Percentiles rank a stretch among this genome's conserved stretches.
Conservation (phyloP, 192 early-diverging fungal species). For the Podila minutissima region DNA sequence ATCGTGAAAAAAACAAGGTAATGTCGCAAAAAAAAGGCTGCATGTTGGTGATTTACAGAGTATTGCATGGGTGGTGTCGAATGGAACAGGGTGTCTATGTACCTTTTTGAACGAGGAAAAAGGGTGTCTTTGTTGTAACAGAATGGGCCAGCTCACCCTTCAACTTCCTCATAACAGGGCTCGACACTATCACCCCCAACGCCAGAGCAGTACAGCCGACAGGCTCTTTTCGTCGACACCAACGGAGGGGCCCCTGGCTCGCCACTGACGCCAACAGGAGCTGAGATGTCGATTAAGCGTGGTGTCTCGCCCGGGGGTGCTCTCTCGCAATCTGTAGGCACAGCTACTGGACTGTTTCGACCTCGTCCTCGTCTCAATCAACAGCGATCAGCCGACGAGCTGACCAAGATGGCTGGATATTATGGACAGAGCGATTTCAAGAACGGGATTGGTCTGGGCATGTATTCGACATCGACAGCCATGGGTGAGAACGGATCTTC, state of each 20-base stretch:
- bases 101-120: no score
- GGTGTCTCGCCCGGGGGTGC: slow-evolving; percentile 8
- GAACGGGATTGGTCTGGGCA: not conserved
- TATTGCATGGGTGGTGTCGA: no score
- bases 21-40: not conserved
- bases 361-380: slow-evolving; percentile 22
- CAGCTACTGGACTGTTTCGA: slow-evolving; percentile 10
- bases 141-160: not conserved
- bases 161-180: not conserved
- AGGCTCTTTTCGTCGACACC: not conserved
- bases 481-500: not conserved
- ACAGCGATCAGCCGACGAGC: slow-evolving; percentile 37
- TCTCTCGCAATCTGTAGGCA: slow-evolving; percentile 13
- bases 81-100: no score
- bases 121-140: no score
- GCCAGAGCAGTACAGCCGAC: not conserved
- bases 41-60: not conserved
- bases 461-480: not conserved
- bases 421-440: not conserved
- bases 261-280: not conserved
- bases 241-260: not conserved
- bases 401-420: slow-evolving; percentile 8
- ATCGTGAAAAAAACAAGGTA: slow-evolving; percentile 3
- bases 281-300: slow-evolving; percentile 6
- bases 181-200: not conserved